Base-by-base conservation (phyloP, 768 basidiomycete genomes). In the Mycena sanguinolenta region DNA sequence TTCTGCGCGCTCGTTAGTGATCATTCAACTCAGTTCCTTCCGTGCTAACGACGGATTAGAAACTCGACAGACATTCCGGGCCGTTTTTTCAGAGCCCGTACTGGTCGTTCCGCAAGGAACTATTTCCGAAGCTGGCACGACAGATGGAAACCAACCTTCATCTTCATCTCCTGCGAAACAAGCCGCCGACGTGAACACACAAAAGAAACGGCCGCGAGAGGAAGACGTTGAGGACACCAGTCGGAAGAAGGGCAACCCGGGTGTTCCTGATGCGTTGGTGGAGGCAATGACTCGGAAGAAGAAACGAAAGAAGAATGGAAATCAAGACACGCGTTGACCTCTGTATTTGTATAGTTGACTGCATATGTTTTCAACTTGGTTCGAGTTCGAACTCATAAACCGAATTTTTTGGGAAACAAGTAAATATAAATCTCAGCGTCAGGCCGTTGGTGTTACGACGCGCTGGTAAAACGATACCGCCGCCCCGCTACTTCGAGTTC, bases 51-150 rank as follows among this genome's bases (percentile, higher is more conserved):
- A 14, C 46, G 38, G 50, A 34, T 27, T 73, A 95, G 95, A 93
- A 81, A 93, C 94, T 0, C 92, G 95, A 36, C 89, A 88, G 76
- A 95, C 93, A 6, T 95, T 93, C 74, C 88, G 94, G 7, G 92
- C 94, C 0, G 87, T 95, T 0, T 81, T 95, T 25, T 95, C 94
- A 4, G 92, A 93, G 75, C 93, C 94, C 0, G 87, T 78, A 55
- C 77, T 94, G 13, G 85, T 95, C 14, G 78, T 94, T 2, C 91
- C 91, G 12, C 73, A 75, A 52, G 78, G 63, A 25, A 4, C 39
- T 28, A 57, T 39, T 0, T 36, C 71, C 19, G 39, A 58, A 6
- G 25, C 63, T 0, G 65, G 28, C 0, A 34, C 55, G n/a, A 14
- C 21, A 9, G 30, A 44, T 27, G 2, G 49, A n/a, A 58, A 49